Conservation (phyloP, 1,139 yeast species). For the Candida sp. region DNA sequence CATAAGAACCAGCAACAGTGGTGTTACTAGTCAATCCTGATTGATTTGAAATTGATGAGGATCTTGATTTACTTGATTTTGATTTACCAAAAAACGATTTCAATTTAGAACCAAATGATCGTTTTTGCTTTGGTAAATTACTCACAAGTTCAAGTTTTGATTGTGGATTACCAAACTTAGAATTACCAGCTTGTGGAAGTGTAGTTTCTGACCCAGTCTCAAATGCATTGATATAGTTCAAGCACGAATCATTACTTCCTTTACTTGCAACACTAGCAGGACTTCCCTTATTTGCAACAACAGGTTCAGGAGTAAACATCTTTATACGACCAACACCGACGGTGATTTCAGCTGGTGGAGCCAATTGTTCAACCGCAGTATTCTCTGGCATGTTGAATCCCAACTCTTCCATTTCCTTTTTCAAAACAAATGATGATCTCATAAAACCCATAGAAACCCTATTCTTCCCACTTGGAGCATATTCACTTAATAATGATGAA, state of each 20-base stretch:
- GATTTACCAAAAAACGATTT: slow-evolving; percentile 21
- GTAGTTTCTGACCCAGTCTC: neutral
- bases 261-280: neutral
- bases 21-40: neutral
- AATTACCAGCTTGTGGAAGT: slow-evolving; percentile 9
- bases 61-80: slow-evolving; percentile 8
- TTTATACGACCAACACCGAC: neutral
- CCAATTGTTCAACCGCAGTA: slow-evolving; percentile 16
- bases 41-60: slow-evolving; percentile 3
- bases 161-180: slow-evolving; percentile 12
- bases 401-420: slow-evolving; percentile 26
- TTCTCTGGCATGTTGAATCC: slow-evolving; percentile 33
- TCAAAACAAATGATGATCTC: slow-evolving; percentile 38
- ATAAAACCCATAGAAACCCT: slow-evolving; percentile 38
- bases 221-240: slow-evolving; percentile 1
- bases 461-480: slow-evolving; percentile 11
- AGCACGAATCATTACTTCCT: neutral
- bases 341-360: neutral
- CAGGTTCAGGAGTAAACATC: neutral
- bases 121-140: slow-evolving; percentile 14
- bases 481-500: slow-evolving; percentile 9
- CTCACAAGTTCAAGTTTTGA: neutral
- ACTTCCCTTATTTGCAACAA: neutral
- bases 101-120: slow-evolving; percentile 24
- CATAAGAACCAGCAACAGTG: neutral